Evolutionary conservation across 305 asterid genomes (phyloP).

Genomic region (Ajuga reptans): DNA sequence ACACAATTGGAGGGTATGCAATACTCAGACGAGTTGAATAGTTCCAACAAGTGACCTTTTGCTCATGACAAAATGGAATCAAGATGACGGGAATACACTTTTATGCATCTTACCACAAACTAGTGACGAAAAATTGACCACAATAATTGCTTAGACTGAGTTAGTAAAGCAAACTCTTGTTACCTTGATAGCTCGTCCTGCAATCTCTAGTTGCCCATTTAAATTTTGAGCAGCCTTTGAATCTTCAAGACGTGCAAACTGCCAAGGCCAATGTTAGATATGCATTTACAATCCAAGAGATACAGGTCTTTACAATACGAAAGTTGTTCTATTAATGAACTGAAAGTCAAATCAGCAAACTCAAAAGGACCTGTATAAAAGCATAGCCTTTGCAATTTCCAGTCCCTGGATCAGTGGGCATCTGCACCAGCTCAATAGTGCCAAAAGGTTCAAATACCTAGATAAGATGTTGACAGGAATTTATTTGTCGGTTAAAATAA

Average conservation of each 20-base stretch:
- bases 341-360: slow-evolving; percentile 12
- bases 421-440: slow-evolving; percentile 60
- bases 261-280: slow-evolving; percentile 22
- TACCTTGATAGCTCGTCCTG: slow-evolving; percentile 66
- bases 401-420: slow-evolving; percentile 56
- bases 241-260: slow-evolving; percentile 71
- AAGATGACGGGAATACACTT: no score
- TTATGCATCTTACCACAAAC: no score
- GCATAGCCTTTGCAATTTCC: slow-evolving; percentile 66
- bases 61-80: background rate
- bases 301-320: slow-evolving; percentile 3
- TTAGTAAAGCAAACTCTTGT: background rate
- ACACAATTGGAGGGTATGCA: background rate
- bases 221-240: slow-evolving; percentile 65
- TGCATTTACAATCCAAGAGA: slow-evolving; percentile 4
- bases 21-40: no score
- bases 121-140: background rate
- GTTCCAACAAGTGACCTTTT: background rate
- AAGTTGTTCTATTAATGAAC: background rate
- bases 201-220: slow-evolving; percentile 64
- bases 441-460: slow-evolving; percentile 81
- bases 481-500: background rate
- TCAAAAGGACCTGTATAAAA: slow-evolving; percentile 52
- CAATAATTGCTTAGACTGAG: background rate
- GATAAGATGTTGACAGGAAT: slow-evolving; percentile 10